Percentiles rank a stretch among this genome's conserved stretches.
phyloP scores from a whole-genome alignment of 805 yeast species.

The Saccharomycopsis fermentans region DNA sequence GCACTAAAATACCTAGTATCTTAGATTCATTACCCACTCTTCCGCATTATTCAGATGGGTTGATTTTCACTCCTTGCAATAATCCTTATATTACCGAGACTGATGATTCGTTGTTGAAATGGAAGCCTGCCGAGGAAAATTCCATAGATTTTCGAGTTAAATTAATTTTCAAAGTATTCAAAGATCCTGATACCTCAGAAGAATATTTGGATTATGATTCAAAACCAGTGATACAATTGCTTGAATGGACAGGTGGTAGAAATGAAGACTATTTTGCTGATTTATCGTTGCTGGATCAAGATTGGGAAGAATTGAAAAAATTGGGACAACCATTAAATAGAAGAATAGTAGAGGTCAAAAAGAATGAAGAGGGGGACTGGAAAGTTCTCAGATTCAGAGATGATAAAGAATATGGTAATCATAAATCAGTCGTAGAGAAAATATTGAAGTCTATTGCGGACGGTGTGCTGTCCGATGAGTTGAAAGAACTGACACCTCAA shows the following conservation, averaged over 20 bases:
- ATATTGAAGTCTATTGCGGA: slow-evolving; percentile 79
- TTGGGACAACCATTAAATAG: slow-evolving; percentile 79
- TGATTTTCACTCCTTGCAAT: slow-evolving; percentile 84
- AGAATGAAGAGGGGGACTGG: slow-evolving; percentile 64
- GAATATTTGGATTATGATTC: slow-evolving; percentile 75
- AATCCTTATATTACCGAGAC: slow-evolving; percentile 86
- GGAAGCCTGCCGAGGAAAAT: slow-evolving; percentile 97
- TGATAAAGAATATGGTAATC: slow-evolving; percentile 86
- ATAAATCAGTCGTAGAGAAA: slow-evolving; percentile 67
- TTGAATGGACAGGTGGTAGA: slow-evolving; percentile 68
- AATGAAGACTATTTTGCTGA: slow-evolving; percentile 59
- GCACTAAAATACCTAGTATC: slow-evolving; percentile 69
- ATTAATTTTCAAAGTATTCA: slow-evolving; percentile 46
- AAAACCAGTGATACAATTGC: slow-evolving; percentile 58
- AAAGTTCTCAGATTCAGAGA: slow-evolving; percentile 80
- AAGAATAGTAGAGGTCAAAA: slow-evolving; percentile 76
- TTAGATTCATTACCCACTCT: slow-evolving; percentile 60
- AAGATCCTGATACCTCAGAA: slow-evolving; percentile 48
- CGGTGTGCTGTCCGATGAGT: slow-evolving; percentile 71
- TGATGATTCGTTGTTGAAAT: slow-evolving; percentile 74
- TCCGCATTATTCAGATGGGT: slow-evolving; percentile 87
- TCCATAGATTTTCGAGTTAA: slow-evolving; percentile 78
- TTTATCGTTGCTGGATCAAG: slow-evolving; percentile 51
- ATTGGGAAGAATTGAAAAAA: slow-evolving; percentile 69
- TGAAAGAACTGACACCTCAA: slow-evolving; percentile 44